phyloP scores from a whole-genome alignment of 192 early-diverging fungal species.

The Cladochytrium replicatum region DNA sequence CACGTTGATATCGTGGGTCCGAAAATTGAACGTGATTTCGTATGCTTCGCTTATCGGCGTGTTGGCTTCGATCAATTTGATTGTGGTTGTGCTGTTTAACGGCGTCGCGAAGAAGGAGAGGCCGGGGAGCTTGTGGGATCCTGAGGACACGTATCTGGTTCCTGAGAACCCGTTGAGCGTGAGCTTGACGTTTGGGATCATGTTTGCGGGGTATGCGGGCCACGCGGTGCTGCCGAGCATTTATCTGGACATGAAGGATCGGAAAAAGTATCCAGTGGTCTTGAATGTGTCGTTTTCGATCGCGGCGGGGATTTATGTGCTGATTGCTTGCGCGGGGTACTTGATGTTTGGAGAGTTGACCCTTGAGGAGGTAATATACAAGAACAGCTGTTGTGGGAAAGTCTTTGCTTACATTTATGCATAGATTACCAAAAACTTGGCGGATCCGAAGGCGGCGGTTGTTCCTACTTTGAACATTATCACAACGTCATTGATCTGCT shows the following conservation, averaged over 20 bases:
- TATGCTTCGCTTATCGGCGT: not conserved
- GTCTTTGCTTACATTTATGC: too few species aligned
- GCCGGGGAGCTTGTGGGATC: not conserved
- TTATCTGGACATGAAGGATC: not conserved
- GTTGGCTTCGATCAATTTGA: not conserved
- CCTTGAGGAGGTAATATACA: not conserved
- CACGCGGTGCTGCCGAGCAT: not conserved
- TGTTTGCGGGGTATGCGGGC: not conserved
- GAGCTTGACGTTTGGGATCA: not conserved
- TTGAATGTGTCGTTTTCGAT: not conserved
- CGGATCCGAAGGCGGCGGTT: not conserved
- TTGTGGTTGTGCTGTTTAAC: not conserved
- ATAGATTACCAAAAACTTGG: too few species aligned
- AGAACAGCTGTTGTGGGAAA: too few species aligned
- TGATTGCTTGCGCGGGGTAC: not conserved
- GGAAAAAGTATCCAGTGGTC: not conserved
- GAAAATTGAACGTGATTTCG: not conserved
- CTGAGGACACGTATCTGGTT: not conserved
- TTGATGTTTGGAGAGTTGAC: not conserved
- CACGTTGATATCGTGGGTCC: not conserved
- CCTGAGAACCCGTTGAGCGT: not conserved
- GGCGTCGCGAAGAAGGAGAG: not conserved
- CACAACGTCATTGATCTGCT: not conserved
- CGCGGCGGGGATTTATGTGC: not conserved
- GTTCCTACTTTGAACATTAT: not conserved